These are phyloP conservation scores for Solanum chiquidenum DNA, from an alignment of 257 asterid genomes.

Conservation along the genomic window DNA sequence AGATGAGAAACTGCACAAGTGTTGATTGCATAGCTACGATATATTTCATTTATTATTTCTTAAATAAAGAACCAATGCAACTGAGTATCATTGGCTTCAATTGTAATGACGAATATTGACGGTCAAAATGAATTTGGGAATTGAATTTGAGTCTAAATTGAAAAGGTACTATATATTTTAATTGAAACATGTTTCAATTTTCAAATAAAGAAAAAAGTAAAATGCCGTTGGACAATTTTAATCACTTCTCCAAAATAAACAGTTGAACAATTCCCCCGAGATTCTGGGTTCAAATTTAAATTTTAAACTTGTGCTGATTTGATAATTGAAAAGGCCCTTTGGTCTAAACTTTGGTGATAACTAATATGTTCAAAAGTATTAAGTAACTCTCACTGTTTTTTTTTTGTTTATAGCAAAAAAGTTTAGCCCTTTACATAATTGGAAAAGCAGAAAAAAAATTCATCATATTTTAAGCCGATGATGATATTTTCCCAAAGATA, in stretches of 20 bases:
- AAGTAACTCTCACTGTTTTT: background rate
- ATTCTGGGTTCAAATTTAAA: background rate
- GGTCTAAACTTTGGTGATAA: background rate
- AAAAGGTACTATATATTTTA: background rate
- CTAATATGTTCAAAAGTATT: background rate
- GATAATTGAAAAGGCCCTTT: background rate
- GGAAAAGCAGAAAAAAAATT: background rate
- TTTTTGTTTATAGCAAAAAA: background rate
- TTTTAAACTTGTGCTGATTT: background rate
- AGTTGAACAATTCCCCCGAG: background rate
- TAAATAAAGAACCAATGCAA: background rate
- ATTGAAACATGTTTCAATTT: background rate
- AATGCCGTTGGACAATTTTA: background rate
- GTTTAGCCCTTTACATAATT: background rate
- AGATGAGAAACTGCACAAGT: background rate
- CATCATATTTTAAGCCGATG: background rate
- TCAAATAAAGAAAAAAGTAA: background rate
- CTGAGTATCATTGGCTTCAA: background rate
- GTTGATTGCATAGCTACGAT: background rate
- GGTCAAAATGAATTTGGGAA: background rate
- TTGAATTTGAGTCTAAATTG: background rate
- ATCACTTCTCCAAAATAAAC: background rate
- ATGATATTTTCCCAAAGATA: background rate
- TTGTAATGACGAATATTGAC: background rate
- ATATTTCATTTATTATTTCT: background rate